phyloP scores from a whole-genome alignment of 176 grass and related monocot species.

The Oryza meyeriana region DNA sequence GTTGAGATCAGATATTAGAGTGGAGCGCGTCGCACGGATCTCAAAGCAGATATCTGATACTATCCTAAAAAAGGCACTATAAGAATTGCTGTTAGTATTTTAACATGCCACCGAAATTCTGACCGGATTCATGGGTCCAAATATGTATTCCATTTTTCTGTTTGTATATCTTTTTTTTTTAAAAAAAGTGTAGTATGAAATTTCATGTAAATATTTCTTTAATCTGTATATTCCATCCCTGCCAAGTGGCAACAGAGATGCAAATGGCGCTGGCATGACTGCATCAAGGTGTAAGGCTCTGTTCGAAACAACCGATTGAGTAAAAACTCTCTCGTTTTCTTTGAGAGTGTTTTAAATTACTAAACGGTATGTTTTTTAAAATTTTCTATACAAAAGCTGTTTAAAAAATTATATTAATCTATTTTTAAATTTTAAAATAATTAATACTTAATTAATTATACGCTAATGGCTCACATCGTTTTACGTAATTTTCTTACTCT shows the following conservation, averaged over 20 bases:
- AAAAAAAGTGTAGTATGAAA: background rate
- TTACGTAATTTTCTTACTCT: too few species aligned
- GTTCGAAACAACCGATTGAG: too few species aligned
- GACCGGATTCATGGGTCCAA: background rate
- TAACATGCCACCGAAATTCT: background rate
- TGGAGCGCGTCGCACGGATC: background rate
- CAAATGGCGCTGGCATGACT: slow-evolving; percentile 1
- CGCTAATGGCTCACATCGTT: too few species aligned
- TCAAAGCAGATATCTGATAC: background rate
- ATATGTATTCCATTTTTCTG: background rate
- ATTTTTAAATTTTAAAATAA: too few species aligned
- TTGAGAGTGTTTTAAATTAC: too few species aligned
- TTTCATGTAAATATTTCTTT: background rate
- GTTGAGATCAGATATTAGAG: background rate
- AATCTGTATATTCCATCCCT: background rate
- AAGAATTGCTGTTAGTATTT: background rate
- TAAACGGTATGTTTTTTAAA: too few species aligned
- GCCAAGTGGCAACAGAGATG: slow-evolving; percentile 8
- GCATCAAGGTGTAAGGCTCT: too few species aligned
- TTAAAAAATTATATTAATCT: too few species aligned
- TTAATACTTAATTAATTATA: too few species aligned
- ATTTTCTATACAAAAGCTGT: too few species aligned
- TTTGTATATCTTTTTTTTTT: background rate
- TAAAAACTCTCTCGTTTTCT: too few species aligned
- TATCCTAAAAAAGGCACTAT: background rate